Conservation (phyloP, 768 basidiomycete genomes). For the Cubamyces sp. region DNA sequence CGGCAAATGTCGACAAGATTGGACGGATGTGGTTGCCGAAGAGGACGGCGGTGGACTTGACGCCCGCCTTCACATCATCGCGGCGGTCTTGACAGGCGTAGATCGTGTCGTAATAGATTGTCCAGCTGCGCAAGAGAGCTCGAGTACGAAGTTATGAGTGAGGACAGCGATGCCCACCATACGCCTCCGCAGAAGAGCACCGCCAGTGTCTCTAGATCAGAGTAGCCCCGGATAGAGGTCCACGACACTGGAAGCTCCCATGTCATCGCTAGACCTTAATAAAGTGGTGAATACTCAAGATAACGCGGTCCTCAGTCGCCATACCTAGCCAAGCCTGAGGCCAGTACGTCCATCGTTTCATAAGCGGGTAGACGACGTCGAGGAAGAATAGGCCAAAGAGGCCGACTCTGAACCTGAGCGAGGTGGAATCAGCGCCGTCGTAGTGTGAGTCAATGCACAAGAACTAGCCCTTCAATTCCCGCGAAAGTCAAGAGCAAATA, state of each 20-base stretch:
- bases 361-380: constrained; percentile 46
- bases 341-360: constrained; percentile 63
- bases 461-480: constrained; percentile 7
- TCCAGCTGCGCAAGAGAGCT: too few species aligned
- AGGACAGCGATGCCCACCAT: constrained; percentile 53
- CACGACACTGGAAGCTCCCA: constrained; percentile 42
- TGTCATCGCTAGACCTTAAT: constrained; percentile 1
- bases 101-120: constrained; percentile 61
- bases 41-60: constrained; percentile 75
- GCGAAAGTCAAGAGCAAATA: background rate
- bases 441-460: background rate
- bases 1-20: constrained; percentile 56
- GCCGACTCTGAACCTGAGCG: constrained; percentile 18
- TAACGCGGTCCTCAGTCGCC: background rate
- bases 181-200: constrained; percentile 26
- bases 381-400: constrained; percentile 27
- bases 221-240: constrained; percentile 40
- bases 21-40: constrained; percentile 66
- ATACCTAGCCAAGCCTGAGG: constrained; percentile 63
- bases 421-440: background rate
- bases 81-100: constrained; percentile 80
- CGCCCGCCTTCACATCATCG: constrained; percentile 72
- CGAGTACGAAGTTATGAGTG: too few species aligned
- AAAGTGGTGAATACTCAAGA: background rate
- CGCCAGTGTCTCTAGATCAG: constrained; percentile 31